phyloP scores from a whole-genome alignment of 352 stramenopile genomes.

The Phytophthora pini region DNA sequence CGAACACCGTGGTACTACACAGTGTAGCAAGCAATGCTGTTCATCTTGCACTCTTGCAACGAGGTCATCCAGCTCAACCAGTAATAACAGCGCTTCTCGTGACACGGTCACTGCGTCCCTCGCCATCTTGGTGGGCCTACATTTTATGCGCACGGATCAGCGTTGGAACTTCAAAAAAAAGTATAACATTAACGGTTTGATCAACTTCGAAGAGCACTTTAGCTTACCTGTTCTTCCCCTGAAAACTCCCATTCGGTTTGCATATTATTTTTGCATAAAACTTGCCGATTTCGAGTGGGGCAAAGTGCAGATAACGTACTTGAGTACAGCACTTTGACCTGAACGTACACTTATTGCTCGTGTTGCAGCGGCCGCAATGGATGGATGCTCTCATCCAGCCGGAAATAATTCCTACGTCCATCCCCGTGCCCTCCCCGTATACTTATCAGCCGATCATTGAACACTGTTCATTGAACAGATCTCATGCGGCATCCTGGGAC shows the following conservation, averaged over 20 bases:
- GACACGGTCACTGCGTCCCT: constrained; percentile 1
- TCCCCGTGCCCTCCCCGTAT: constrained; percentile 1
- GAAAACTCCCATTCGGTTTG: too few species aligned
- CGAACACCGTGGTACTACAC: neutral
- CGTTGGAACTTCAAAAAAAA: neutral
- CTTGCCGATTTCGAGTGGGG: too few species aligned
- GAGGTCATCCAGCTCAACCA: neutral
- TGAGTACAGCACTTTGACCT: too few species aligned
- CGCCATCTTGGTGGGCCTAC: neutral
- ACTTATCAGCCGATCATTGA: constrained; percentile 12
- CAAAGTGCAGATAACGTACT: too few species aligned
- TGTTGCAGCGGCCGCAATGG: too few species aligned
- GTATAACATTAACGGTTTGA: neutral
- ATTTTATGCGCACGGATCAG: neutral
- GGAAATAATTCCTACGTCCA: constrained; percentile 1
- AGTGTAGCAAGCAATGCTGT: too few species aligned
- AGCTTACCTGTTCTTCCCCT: too few species aligned
- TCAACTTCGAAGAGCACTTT: too few species aligned
- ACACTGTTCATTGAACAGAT: constrained; percentile 1
- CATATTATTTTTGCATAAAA: too few species aligned
- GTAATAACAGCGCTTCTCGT: neutral
- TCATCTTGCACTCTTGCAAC: too few species aligned
- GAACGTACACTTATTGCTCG: too few species aligned
- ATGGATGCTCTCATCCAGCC: neutral
- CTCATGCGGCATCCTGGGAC: neutral